Evolutionary conservation across 768 basidiomycete species (phyloP).

Genomic region (Naganishia kalamii): DNA sequence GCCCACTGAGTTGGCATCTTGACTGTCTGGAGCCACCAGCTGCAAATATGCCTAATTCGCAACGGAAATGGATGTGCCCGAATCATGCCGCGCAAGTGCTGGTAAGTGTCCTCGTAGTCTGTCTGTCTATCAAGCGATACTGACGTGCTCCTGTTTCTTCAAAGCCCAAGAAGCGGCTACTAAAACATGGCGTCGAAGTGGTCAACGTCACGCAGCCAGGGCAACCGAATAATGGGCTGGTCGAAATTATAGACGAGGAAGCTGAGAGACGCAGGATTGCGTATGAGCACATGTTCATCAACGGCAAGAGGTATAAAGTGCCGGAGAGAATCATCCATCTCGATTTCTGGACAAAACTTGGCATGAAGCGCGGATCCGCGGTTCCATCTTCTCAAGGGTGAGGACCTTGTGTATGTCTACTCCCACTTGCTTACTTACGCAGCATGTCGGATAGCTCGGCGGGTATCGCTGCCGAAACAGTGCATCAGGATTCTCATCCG

Average conservation of each 20-base stretch:
- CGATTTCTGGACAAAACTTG: slow-evolving; percentile 83
- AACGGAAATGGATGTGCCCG: slow-evolving; percentile 98
- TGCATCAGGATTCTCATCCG: neutral
- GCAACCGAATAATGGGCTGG: slow-evolving; percentile 83
- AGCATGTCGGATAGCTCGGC: neutral
- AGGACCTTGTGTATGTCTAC: neutral
- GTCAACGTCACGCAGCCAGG: slow-evolving; percentile 69
- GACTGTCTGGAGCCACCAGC: slow-evolving; percentile 93
- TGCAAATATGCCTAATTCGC: slow-evolving; percentile 71
- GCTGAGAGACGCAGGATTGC: slow-evolving; percentile 24
- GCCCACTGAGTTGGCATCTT: slow-evolving; percentile 89
- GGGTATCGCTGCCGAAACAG: neutral
- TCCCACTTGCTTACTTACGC: neutral
- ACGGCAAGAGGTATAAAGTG: slow-evolving; percentile 77
- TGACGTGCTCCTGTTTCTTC: neutral
- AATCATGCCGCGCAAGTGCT: slow-evolving; percentile 73
- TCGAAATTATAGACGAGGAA: slow-evolving; percentile 69
- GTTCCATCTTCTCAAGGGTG: neutral
- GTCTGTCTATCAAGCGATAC: neutral
- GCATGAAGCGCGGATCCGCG: slow-evolving; percentile 7
- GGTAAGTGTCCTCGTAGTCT: neutral
- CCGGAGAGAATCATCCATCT: slow-evolving; percentile 85
- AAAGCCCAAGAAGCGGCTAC: slow-evolving; percentile 74
- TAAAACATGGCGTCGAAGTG: slow-evolving; percentile 60
- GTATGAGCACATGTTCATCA: slow-evolving; percentile 42